Conservation (phyloP, 2,329 filamentous ascomycete species). For the Exophiala viscosa region DNA sequence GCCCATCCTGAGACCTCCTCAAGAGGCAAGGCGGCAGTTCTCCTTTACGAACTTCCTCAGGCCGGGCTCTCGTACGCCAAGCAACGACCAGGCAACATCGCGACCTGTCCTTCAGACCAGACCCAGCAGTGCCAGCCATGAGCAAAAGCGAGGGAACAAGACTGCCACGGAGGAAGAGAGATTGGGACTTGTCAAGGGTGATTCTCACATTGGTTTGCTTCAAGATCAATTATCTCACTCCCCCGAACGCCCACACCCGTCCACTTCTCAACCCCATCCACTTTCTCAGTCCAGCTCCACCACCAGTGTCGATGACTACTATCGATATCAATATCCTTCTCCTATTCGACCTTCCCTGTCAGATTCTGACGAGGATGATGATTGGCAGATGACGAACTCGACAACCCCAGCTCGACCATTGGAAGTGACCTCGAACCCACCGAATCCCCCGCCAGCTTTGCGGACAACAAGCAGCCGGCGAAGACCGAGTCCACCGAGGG, state of each 20-base stretch:
- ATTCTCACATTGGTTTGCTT: constrained; percentile 41
- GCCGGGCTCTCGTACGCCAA: constrained; percentile 39
- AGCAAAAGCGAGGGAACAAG: constrained; percentile 36
- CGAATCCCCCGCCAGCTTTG: constrained; percentile 1
- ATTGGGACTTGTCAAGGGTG: constrained; percentile 76
- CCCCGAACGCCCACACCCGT: constrained; percentile 15
- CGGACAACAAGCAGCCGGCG: constrained; percentile 11
- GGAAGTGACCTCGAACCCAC: constrained; percentile 5
- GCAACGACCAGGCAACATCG: constrained; percentile 18
- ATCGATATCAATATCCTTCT: constrained; percentile 20
- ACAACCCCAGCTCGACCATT: constrained; percentile 8
- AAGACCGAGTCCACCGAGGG: constrained; percentile 19
- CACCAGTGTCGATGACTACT: constrained; percentile 17
- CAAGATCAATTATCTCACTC: constrained; percentile 20
- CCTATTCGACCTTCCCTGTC: constrained; percentile 19
- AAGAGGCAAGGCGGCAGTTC: constrained; percentile 68
- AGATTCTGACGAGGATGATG: constrained; percentile 28
- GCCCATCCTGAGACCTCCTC: constrained; percentile 17
- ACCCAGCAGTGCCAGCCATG: constrained; percentile 26
- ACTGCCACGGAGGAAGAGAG: constrained; percentile 76
- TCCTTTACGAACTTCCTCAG: constrained; percentile 85
- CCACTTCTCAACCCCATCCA: constrained; percentile 8
- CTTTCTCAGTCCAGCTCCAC: constrained; percentile 13
- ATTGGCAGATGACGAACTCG: constrained; percentile 25
- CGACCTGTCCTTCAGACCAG: constrained; percentile 25